Conservation (phyloP, 2,329 filamentous ascomycete genomes). For the Tricladium varicosporioides region DNA sequence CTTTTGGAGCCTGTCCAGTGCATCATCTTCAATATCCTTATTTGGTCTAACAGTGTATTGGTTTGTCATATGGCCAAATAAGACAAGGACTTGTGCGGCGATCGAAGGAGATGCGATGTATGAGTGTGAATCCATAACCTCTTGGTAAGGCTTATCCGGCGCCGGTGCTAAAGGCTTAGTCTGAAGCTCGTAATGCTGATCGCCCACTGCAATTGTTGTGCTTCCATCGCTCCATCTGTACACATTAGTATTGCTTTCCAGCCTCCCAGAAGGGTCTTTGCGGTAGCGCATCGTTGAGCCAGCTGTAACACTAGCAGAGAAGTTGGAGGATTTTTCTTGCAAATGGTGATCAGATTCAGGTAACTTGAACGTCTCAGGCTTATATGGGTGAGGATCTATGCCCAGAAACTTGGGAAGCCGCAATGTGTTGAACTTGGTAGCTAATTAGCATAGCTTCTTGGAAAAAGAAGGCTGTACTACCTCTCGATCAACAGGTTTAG, state of each 20-base stretch:
- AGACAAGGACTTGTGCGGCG: conserved; percentile 64
- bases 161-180: conserved; percentile 67
- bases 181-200: conserved; percentile 72
- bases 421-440: conserved; percentile 61
- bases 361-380: conserved; percentile 63
- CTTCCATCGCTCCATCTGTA: conserved; percentile 80
- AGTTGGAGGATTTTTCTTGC: conserved; percentile 43
- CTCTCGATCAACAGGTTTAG: conserved; percentile 68
- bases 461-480: conserved; percentile 40
- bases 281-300: conserved; percentile 69
- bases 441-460: conserved; percentile 19
- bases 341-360: conserved; percentile 56
- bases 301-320: conserved; percentile 55
- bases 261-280: conserved; percentile 58
- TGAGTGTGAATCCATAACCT: conserved; percentile 69
- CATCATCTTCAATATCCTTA: conserved; percentile 67
- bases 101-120: conserved; percentile 73
- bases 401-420: conserved; percentile 72
- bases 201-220: conserved; percentile 71
- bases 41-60: conserved; percentile 68
- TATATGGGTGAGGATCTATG: conserved; percentile 66
- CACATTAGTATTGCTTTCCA: conserved; percentile 73
- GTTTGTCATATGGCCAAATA: conserved; percentile 74
- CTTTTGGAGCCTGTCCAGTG: conserved; percentile 65
- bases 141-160: conserved; percentile 56